A percentile compares a stretch with the other conserved stretches of the same genome.
These are phyloP conservation scores for Triangularia setosa DNA, from an alignment of 2,329 filamentous ascomycete species.

Conservation along the genomic window DNA sequence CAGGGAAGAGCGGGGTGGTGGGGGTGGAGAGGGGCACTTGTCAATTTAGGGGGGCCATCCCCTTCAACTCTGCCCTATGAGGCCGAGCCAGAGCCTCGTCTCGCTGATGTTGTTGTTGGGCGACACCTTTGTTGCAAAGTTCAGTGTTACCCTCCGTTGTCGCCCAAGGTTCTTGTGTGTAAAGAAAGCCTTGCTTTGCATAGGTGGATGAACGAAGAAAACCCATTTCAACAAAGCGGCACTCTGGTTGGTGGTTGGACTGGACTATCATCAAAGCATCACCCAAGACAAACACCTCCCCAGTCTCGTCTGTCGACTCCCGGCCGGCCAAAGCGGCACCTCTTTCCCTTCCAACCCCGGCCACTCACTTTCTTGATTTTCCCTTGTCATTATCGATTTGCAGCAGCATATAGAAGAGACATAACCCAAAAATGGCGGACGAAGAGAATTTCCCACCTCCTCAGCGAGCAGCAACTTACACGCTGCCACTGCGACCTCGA, in stretches of 20 bases:
- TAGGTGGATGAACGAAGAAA: background rate
- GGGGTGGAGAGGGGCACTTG: constrained; percentile 1
- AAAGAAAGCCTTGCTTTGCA: background rate
- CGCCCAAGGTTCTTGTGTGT: background rate
- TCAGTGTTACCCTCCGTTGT: background rate
- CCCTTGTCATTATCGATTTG: background rate
- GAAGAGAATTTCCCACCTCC: constrained; percentile 2
- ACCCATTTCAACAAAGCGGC: background rate
- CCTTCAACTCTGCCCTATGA: constrained; percentile 2
- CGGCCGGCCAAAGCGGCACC: background rate
- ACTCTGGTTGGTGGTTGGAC: background rate
- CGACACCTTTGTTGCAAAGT: background rate
- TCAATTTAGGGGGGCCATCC: background rate
- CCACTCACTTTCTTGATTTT: background rate
- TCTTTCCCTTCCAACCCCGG: background rate
- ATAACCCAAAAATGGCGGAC: constrained; percentile 11
- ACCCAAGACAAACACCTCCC: background rate
- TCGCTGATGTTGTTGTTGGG: background rate
- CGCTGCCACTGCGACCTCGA: constrained; percentile 16
- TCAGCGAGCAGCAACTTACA: constrained; percentile 7
- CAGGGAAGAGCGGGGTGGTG: background rate
- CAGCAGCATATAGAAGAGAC: background rate
- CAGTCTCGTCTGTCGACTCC: background rate
- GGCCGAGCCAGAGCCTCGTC: constrained; percentile 5
- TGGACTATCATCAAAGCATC: background rate